Evolutionary conservation across 139 green algal genomes (phyloP), one percentile per base, ranked within the genome.

Genomic region (Coccomyxa sp.): DNA sequence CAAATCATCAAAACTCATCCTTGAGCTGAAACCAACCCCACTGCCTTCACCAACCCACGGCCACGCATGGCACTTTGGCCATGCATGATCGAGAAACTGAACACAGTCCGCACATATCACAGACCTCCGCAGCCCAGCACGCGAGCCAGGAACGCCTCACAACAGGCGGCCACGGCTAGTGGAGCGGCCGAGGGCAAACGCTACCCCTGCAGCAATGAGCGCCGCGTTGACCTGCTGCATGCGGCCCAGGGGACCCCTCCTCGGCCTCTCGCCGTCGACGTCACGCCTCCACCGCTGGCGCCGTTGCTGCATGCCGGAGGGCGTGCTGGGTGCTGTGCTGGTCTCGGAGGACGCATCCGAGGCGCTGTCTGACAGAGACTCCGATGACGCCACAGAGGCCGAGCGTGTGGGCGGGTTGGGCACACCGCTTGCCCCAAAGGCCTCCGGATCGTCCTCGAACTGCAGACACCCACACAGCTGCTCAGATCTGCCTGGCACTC

Each of bases 121-220:
- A 51, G 38, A 51, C 38, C 38, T 51, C 38, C 7, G 38, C 38
- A 51, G 38, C n/a, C n/a, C n/a, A n/a, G n/a, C n/a, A n/a, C n/a
- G n/a, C 38, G 38, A 51, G 38, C 38, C 38, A 51, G 38, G 38
- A 51, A 7, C 38, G 38, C 38, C 38, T 51, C 38, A 51, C 38
- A 51, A 51, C 38, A 51, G 7, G 3, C 38, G 38, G 38, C 38
- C 23, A 27, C 60, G 82, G 76, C 51, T 80, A 13, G 75, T 82
- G 51, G 82, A 79, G 45, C 87, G 81, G 0, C 82, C 81, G 7
- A 90, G 25, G 25, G 85, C 85, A 1, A 87, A 60, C 17, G 87
- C 87, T 32, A 90, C 82, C 10, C 82, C 74, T 0, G 82, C 80
- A 16, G 87, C 87, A n/a, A 90, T n/a, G 81, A 90, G 66, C 82